Evolutionary conservation across 148 eudicot species (phyloP).

Genomic region (Spergularia bocconei): DNA sequence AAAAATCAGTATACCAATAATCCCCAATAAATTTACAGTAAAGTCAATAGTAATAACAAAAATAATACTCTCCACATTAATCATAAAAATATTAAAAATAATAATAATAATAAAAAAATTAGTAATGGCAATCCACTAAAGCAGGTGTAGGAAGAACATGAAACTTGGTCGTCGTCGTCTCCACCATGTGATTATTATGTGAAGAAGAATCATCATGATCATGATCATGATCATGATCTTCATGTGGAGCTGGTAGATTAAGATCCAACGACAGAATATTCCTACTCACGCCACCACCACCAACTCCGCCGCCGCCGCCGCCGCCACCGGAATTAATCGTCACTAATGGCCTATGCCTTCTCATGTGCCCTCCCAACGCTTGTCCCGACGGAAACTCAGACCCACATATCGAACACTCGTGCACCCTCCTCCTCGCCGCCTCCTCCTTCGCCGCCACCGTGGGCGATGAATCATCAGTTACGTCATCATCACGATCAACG

Average conservation of each 20-base stretch:
- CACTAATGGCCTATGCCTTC: slow-evolving; percentile 54
- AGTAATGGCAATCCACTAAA: slow-evolving; percentile 36
- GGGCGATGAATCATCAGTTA: too few relatives aligned
- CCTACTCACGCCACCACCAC: slow-evolving; percentile 17
- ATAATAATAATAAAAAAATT: not conserved
- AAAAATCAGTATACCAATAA: slow-evolving; percentile 4
- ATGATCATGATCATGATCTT: slow-evolving; percentile 26
- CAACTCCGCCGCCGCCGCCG: slow-evolving; percentile 29
- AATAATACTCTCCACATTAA: not conserved
- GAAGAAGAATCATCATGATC: slow-evolving; percentile 4
- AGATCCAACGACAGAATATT: slow-evolving; percentile 58
- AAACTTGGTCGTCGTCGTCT: slow-evolving; percentile 27
- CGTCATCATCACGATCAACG: not conserved
- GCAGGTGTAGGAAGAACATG: slow-evolving; percentile 34
- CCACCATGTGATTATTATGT: slow-evolving; percentile 9
- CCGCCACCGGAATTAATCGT: slow-evolving; percentile 18
- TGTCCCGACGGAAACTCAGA: slow-evolving; percentile 83
- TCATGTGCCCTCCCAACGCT: slow-evolving; percentile 96
- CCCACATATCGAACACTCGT: slow-evolving; percentile 89
- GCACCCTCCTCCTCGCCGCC: slow-evolving; percentile 33
- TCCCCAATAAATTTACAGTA: slow-evolving; percentile 23
- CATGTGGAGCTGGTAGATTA: slow-evolving; percentile 76
- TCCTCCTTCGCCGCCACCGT: not conserved
- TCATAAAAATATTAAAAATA: too few relatives aligned
- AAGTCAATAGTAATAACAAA: slow-evolving; percentile 25